phyloP scores from a whole-genome alignment of 2,329 filamentous ascomycete genomes.

The Phyllosticta capitalensis region DNA sequence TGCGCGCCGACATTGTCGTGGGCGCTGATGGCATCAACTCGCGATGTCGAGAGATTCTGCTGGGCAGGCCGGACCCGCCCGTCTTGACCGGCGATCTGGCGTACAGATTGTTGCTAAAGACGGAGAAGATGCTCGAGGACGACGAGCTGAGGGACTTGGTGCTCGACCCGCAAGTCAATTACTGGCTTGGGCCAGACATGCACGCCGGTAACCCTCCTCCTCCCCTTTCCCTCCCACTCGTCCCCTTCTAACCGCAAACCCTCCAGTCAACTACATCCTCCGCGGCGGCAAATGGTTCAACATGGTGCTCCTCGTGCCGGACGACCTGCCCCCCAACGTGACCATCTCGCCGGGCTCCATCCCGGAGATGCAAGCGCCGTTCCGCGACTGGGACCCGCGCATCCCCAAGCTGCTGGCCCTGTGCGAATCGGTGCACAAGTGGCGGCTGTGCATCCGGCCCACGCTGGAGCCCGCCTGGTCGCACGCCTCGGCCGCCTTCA shows the following conservation, averaged over 20 bases:
- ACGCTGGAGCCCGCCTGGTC: slow-evolving; percentile 47
- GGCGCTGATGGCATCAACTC: slow-evolving; percentile 42
- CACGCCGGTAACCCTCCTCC: slow-evolving; percentile 31
- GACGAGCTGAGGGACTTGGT: slow-evolving; percentile 37
- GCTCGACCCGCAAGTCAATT: slow-evolving; percentile 41
- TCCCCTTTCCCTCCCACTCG: background rate
- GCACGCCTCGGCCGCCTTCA: slow-evolving; percentile 46
- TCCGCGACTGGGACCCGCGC: slow-evolving; percentile 47
- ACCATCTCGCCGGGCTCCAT: slow-evolving; percentile 42
- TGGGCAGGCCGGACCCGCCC: slow-evolving; percentile 38
- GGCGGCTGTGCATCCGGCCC: slow-evolving; percentile 49
- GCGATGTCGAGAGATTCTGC: slow-evolving; percentile 34
- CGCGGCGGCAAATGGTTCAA: slow-evolving; percentile 41
- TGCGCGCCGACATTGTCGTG: slow-evolving; percentile 33
- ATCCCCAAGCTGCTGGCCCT: slow-evolving; percentile 46
- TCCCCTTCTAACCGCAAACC: background rate
- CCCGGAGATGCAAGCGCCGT: slow-evolving; percentile 45
- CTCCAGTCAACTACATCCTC: slow-evolving; percentile 41
- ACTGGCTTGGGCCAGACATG: slow-evolving; percentile 43
- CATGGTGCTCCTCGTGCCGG: slow-evolving; percentile 43
- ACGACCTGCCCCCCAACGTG: slow-evolving; percentile 38
- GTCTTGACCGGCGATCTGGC: slow-evolving; percentile 42
- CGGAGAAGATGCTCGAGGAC: slow-evolving; percentile 38
- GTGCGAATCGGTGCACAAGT: slow-evolving; percentile 51
- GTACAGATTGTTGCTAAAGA: slow-evolving; percentile 40